These are phyloP conservation scores for Diophrys sp. DNA, from an alignment of 73 alveolate genomes.

Conservation along the genomic window DNA sequence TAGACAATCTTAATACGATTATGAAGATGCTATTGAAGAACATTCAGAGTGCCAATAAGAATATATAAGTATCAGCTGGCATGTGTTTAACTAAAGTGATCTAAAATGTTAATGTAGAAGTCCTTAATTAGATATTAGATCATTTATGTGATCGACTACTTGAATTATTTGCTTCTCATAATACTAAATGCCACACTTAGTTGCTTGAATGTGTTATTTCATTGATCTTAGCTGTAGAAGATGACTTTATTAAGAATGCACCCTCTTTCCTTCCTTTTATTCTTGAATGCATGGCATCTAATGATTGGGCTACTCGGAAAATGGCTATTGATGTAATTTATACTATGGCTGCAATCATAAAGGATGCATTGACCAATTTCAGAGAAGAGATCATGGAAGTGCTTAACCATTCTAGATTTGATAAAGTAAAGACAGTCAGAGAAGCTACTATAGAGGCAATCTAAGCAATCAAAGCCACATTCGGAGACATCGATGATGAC, in stretches of 20 bases:
- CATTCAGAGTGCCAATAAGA: conserved; percentile 31
- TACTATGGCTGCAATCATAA: conserved; percentile 86
- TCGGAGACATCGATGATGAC: not conserved
- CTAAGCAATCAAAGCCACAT: conserved; percentile 38
- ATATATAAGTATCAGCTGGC: conserved; percentile 69
- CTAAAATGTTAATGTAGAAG: conserved; percentile 86
- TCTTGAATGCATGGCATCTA: conserved; percentile 75
- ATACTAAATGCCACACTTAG: conserved; percentile 76
- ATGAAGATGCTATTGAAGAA: conserved; percentile 40
- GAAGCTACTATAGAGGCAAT: conserved; percentile 82
- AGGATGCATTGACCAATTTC: conserved; percentile 72
- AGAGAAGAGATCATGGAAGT: conserved; percentile 78
- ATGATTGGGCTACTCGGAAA: conserved; percentile 86
- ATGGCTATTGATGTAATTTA: conserved; percentile 85
- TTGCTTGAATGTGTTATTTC: conserved; percentile 79
- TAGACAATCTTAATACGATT: conserved; percentile 33
- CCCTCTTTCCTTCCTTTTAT: conserved; percentile 76
- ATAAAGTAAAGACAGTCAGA: conserved; percentile 90
- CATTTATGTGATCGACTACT: conserved; percentile 58
- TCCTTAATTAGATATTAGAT: conserved; percentile 47
- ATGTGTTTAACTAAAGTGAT: conserved; percentile 86
- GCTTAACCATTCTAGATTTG: conserved; percentile 81
- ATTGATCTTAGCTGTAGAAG: conserved; percentile 81
- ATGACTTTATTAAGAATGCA: conserved; percentile 79
- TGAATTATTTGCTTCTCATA: conserved; percentile 26